Base-by-base conservation (phyloP, 495 filamentous ascomycete genomes). In the Hypoxylon fuscum region DNA sequence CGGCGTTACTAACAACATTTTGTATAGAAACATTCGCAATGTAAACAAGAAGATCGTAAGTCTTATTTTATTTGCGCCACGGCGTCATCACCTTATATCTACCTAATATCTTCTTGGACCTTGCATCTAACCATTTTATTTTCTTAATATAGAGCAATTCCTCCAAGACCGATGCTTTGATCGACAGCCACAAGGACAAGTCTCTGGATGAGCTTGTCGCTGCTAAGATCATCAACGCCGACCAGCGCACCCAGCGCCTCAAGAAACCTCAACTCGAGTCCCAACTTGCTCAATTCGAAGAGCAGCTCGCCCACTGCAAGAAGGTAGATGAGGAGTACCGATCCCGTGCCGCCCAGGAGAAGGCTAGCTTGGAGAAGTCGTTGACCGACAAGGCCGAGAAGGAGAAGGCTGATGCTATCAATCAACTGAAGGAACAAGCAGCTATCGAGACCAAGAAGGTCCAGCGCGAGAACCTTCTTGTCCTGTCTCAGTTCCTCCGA, bases 221-320 rank as follows among this genome's bases (percentile, higher is more conserved):
- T 7, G 72, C 83, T 49, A 90, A 89, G 77, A 90, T 94, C 73
- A 93, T 99, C 81, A 99, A 98, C 72, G 63, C 76, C 65, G 96
- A 99, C 75, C 93, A 98, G 74, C 96, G 92, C 74, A 87, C 89
- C 6, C 90, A 97, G 76, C 85, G 87, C 20, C 76, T 89, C 59
- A 96, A 96, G 84, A 98, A 96, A 71, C 94, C 95, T n/a, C 74
- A 81, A 12, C 85, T 97, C 11, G 89, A 92, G 68, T 83, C 86
- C 22, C 83, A 88, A 62, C 78, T 93, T 43, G 74, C 82, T 21
- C 89, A 95, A 75, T 76, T 91, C 23, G 90, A 95, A 71, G 92
- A 96, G 63, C 91, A 97, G 75, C 81, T 97, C 38, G 77, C 84
- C 11, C 86, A 89, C 68, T 92, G 90, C 80, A 92, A 89, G 77